A percentile compares a stretch with the other conserved stretches of the same genome.
Conservation (phyloP, 140 eudicot genomes). For the Ambrosia hybrid region DNA sequence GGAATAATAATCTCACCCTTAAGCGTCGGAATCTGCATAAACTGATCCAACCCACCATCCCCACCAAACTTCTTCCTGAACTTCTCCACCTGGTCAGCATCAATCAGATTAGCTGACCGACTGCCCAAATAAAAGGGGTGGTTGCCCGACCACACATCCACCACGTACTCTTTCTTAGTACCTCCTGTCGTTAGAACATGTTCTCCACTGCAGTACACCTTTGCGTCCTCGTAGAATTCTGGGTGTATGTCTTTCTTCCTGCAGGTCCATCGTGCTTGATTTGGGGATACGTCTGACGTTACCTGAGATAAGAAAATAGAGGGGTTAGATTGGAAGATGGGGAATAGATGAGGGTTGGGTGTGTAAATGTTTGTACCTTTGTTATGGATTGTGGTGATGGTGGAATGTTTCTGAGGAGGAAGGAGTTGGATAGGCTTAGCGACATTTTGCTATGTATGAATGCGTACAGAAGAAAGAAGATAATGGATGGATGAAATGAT, state of each 20-base stretch:
- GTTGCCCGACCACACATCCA: constrained; percentile 95
- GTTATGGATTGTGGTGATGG: constrained; percentile 40
- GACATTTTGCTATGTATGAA: constrained; percentile 41
- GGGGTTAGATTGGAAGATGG: constrained; percentile 4
- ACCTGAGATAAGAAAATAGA: constrained; percentile 28
- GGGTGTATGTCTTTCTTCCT: constrained; percentile 89
- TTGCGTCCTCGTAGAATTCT: constrained; percentile 61
- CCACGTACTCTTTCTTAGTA: constrained; percentile 77
- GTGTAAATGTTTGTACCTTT: constrained; percentile 30
- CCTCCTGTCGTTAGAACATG: constrained; percentile 85
- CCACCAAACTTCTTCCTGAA: constrained; percentile 75
- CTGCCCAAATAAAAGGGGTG: constrained; percentile 85
- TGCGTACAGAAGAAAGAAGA: constrained; percentile 5
- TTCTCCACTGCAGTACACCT: constrained; percentile 87
- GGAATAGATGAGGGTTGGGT: not conserved
- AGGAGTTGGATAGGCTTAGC: constrained; percentile 61
- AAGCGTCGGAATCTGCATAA: constrained; percentile 79
- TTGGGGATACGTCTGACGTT: constrained; percentile 25
- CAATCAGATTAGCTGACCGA: constrained; percentile 57
- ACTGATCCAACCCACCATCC: constrained; percentile 34
- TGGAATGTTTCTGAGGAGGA: constrained; percentile 49
- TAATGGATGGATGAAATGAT: not conserved
- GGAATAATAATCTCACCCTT: constrained; percentile 90
- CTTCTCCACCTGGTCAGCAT: constrained; percentile 81
- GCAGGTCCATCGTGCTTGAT: constrained; percentile 52